Conservation (phyloP, 2,329 filamentous ascomycete species). For the Cladosporium sp. region DNA sequence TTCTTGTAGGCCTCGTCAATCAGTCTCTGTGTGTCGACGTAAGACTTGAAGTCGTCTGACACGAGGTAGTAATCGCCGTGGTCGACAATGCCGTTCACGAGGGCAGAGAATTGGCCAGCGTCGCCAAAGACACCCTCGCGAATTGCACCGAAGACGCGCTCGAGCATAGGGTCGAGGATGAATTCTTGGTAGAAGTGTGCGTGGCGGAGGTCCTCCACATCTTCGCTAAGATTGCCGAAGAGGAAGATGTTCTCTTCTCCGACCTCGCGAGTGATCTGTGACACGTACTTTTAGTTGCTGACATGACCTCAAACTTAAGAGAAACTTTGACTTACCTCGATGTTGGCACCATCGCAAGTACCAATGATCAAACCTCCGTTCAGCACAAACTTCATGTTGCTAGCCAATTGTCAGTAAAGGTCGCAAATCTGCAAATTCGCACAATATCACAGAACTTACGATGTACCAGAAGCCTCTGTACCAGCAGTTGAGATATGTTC, state of each 20-base stretch:
- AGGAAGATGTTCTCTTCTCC: slow-evolving; percentile 98
- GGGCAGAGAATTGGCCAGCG: slow-evolving; percentile 68
- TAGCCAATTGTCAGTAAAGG: slow-evolving; percentile 1
- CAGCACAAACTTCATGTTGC: slow-evolving; percentile 98
- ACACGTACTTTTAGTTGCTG: not conserved
- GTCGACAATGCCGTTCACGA: slow-evolving; percentile 79
- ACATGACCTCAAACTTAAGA: not conserved
- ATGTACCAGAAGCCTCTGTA: slow-evolving; percentile 82
- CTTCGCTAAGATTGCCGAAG: slow-evolving; percentile 91
- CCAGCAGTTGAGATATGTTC: slow-evolving; percentile 98
- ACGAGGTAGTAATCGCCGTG: slow-evolving; percentile 98
- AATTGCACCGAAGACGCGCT: slow-evolving; percentile 79
- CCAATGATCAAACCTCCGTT: slow-evolving; percentile 97
- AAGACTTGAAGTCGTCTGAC: slow-evolving; percentile 94
- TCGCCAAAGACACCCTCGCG: slow-evolving; percentile 77
- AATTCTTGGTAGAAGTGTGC: slow-evolving; percentile 79
- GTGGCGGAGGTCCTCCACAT: slow-evolving; percentile 94
- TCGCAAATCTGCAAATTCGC: not conserved
- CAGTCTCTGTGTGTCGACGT: slow-evolving; percentile 82
- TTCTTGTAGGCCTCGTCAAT: slow-evolving; percentile 91
- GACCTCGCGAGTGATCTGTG: slow-evolving; percentile 87
- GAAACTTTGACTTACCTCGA: slow-evolving; percentile 46
- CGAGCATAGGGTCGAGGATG: slow-evolving; percentile 68
- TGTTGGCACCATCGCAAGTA: slow-evolving; percentile 95
- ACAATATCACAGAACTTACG: slow-evolving; percentile 30